Evolutionary conservation across 2,329 filamentous ascomycete species (phyloP).

Genomic region (Didymosphaeria variabile): DNA sequence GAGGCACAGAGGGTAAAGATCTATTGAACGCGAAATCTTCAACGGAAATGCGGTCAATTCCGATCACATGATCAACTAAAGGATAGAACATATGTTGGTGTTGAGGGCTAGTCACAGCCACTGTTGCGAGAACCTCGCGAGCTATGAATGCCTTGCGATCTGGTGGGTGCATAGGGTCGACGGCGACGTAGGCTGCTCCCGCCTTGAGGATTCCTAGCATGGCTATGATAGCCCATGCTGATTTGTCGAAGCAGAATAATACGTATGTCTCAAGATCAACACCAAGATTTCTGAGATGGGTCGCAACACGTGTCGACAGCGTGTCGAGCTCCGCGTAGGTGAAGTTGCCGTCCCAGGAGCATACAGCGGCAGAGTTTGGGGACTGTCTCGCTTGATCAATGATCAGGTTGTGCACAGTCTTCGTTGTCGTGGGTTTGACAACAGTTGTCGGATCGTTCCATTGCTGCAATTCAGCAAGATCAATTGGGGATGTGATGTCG

Average conservation of each 20-base stretch:
- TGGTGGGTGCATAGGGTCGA: constrained; percentile 22
- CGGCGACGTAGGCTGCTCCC: constrained; percentile 47
- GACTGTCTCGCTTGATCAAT: background rate
- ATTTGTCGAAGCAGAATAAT: constrained; percentile 29
- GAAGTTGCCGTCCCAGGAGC: constrained; percentile 22
- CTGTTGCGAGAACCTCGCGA: background rate
- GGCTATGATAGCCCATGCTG: constrained; percentile 38
- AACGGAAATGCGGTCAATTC: background rate
- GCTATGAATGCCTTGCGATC: background rate
- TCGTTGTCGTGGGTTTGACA: background rate
- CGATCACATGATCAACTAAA: background rate
- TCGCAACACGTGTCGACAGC: constrained; percentile 18
- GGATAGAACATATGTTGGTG: background rate
- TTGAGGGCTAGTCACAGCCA: background rate
- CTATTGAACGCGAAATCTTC: background rate
- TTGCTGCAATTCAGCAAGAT: constrained; percentile 3
- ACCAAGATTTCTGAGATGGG: constrained; percentile 17
- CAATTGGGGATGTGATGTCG: constrained; percentile 18
- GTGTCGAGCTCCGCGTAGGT: constrained; percentile 28
- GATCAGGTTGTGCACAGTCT: constrained; percentile 20
- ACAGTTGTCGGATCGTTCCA: background rate
- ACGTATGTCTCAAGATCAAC: constrained; percentile 22
- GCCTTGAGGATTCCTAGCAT: constrained; percentile 54
- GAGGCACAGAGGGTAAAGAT: background rate
- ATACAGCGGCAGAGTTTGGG: constrained; percentile 23